These are phyloP conservation scores for Ustilago sp. DNA, from an alignment of 1,284 basidiomycete genomes.

Conservation along the genomic window DNA sequence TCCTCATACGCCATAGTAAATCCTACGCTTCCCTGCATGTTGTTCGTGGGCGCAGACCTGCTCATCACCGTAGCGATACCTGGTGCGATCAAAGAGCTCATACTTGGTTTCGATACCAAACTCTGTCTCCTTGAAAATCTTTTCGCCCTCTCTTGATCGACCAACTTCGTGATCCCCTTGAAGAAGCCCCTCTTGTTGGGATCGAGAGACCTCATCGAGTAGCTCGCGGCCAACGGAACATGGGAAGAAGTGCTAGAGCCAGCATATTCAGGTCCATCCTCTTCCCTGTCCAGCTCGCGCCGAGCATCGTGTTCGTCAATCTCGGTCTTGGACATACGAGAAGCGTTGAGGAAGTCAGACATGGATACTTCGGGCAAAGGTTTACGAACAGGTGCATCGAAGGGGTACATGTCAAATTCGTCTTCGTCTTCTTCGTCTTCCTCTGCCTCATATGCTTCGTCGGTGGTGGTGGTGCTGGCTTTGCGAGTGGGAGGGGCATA, in stretches of 20 bases:
- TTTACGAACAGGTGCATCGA: background rate
- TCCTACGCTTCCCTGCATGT: background rate
- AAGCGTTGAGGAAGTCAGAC: constrained; percentile 46
- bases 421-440: constrained; percentile 31
- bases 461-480: background rate
- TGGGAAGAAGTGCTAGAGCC: constrained; percentile 20
- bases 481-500: constrained; percentile 19
- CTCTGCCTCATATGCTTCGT: constrained; percentile 3
- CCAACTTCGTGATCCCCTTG: constrained; percentile 22
- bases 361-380: constrained; percentile 32
- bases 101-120: constrained; percentile 9
- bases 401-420: constrained; percentile 25
- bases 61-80: background rate
- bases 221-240: background rate
- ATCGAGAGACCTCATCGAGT: constrained; percentile 1
- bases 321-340: constrained; percentile 42
- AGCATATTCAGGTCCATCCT: background rate
- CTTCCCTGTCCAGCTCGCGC: constrained; percentile 18
- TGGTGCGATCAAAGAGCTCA: background rate
- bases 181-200: constrained; percentile 12
- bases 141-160: constrained; percentile 14
- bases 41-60: background rate
- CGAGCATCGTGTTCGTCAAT: constrained; percentile 33
- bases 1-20: constrained; percentile 11
- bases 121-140: constrained; percentile 1